phyloP scores from a whole-genome alignment of 2,329 filamentous ascomycete genomes.

The Alternaria solani region DNA sequence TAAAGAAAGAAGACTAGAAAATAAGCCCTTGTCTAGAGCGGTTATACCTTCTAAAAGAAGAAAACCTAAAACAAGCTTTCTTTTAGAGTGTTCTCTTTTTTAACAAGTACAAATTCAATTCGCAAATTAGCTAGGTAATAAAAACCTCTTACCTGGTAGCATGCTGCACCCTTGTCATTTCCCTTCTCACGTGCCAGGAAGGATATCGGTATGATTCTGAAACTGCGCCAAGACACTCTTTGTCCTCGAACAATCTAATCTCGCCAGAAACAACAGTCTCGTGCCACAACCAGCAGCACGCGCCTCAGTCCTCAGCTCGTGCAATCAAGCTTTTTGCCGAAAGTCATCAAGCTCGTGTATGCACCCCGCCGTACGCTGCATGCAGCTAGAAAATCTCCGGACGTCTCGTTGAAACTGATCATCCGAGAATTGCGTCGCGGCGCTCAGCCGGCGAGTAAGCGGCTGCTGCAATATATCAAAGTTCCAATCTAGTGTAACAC shows the following conservation, averaged over 20 bases:
- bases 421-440: background rate
- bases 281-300: background rate
- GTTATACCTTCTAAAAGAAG: too few relatives aligned
- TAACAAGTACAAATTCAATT: background rate
- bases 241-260: background rate
- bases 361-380: conserved; percentile 8
- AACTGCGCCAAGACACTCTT: conserved; percentile 9
- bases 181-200: background rate
- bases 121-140: background rate
- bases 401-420: background rate
- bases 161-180: background rate
- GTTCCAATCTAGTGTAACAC: conserved; percentile 1
- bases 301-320: background rate
- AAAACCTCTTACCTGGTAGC: background rate
- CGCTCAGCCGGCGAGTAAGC: conserved; percentile 6
- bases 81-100: too few relatives aligned
- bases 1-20: too few relatives aligned
- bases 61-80: too few relatives aligned
- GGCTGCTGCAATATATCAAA: conserved; percentile 17
- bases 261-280: background rate
- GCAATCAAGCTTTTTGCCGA: conserved; percentile 2
- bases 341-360: conserved; percentile 17
- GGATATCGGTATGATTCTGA: conserved; percentile 14
- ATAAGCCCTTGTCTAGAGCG: too few relatives aligned
- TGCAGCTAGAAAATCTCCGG: conserved; percentile 5